phyloP scores from a whole-genome alignment of 176 grass and related monocot species.

The Musa schizocarpa region DNA sequence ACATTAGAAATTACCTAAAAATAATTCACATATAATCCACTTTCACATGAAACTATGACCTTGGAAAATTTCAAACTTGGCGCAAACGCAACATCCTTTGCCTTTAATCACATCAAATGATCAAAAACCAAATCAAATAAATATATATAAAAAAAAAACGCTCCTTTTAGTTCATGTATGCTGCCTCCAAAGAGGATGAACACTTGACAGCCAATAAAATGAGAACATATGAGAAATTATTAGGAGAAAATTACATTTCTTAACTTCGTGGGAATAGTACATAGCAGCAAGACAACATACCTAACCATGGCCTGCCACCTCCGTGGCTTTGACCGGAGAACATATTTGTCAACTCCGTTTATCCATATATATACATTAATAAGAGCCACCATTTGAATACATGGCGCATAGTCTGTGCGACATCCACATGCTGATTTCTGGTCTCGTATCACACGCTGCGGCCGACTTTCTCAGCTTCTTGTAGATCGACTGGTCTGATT shows the following conservation, averaged over 20 bases:
- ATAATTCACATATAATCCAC: too few species aligned
- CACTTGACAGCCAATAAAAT: too few species aligned
- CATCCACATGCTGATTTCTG: background rate
- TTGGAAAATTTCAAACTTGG: too few species aligned
- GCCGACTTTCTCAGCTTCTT: background rate
- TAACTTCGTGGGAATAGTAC: conserved; percentile 20
- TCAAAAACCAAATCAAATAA: too few species aligned
- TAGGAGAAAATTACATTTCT: conserved; percentile 3
- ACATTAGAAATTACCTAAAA: too few species aligned
- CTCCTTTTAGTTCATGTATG: too few species aligned
- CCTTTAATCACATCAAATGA: too few species aligned
- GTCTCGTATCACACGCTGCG: background rate
- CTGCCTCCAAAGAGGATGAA: too few species aligned
- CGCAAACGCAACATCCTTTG: too few species aligned
- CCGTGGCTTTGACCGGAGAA: conserved; percentile 35
- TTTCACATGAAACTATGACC: too few species aligned
- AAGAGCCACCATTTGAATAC: conserved; percentile 11
- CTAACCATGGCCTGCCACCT: conserved; percentile 30
- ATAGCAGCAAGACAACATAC: conserved; percentile 24
- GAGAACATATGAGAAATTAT: too few species aligned
- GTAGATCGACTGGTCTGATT: conserved; percentile 1
- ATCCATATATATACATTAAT: conserved; percentile 39
- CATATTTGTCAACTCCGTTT: conserved; percentile 28
- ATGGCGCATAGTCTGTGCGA: background rate
- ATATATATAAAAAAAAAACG: too few species aligned